Evolutionary conservation across 768 basidiomycete species (phyloP).

Genomic region (Boletellus ananas): DNA sequence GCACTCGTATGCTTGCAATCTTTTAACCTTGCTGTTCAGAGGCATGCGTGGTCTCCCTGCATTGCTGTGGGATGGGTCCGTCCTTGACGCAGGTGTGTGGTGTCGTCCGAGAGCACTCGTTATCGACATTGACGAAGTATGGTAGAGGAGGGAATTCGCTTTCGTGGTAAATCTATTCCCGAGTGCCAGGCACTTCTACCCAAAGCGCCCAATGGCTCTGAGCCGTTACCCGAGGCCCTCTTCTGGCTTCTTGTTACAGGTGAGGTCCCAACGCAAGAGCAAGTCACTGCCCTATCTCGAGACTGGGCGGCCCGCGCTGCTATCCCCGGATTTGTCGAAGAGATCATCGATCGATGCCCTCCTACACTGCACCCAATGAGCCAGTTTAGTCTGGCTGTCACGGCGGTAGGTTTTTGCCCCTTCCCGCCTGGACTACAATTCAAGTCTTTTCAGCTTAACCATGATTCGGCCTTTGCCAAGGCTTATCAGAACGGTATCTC

Average conservation of each 20-base stretch:
- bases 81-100: constrained; percentile 80
- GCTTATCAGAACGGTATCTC: constrained; percentile 89
- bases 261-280: constrained; percentile 88
- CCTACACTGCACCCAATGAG: constrained; percentile 97
- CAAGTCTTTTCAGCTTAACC: constrained; percentile 59
- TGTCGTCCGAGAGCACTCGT: neutral
- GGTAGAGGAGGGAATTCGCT: constrained; percentile 93
- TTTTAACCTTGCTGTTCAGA: constrained; percentile 35
- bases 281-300: constrained; percentile 78
- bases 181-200: constrained; percentile 85
- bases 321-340: constrained; percentile 94
- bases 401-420: constrained; percentile 55
- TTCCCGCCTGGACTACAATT: neutral
- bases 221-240: constrained; percentile 90
- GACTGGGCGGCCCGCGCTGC: constrained; percentile 95
- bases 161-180: constrained; percentile 94
- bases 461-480: constrained; percentile 94
- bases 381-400: constrained; percentile 95
- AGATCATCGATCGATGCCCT: constrained; percentile 89
- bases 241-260: constrained; percentile 97
- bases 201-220: constrained; percentile 81
- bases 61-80: constrained; percentile 97
- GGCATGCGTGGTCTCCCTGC: constrained; percentile 90
- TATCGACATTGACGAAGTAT: neutral
- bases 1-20: neutral